Evolutionary conservation across 257 asterid species (phyloP), one percentile per base, ranked within the genome.

Genomic region (Gynochthodes officinalis): DNA sequence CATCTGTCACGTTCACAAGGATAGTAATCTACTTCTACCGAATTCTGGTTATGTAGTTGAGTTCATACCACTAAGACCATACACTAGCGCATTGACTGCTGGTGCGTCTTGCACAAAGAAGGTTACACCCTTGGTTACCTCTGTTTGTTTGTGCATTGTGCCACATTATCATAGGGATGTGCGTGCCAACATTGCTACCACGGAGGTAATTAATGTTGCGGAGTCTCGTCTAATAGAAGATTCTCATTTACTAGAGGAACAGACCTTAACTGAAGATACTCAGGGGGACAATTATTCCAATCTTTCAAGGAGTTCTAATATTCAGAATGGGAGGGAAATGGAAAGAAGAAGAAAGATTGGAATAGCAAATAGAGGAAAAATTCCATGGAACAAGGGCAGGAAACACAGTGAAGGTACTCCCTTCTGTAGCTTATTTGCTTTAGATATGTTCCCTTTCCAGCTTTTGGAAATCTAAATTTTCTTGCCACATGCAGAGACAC

Each of bases 321-420:
- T 27, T 44, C 62, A 73, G 77, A 82, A 84, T 53, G 76, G 70
- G 39, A 77, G 76, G 70, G 85, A 80, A 79, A 59, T 76, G 48
- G 79, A 75, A 65, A 72, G 79, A 67, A 75, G 78, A 69, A 75
- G 69, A 75, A 87, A 78, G 80, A 76, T 63, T 62, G 82, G 80
- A 46, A 79, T 79, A 35, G 89, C 86, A 49, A 94, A 91, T 83
- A 94, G 84, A 83, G 97, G 97, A 78, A 91, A 75, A 74, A 84
- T 83, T 21, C 96, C 99, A 15, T 94, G 99, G 97, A 94, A 94
- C 81, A 91, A 88, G 84, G 99, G 99, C 77, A 77, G 74, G 67
- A 88, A 75, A 76, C 97, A 94, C 79, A 88, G 85, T 75, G 91
- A 82, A 85, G 98, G 98, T 89, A 78, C 70, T 46, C 59, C 35